Conservation (phyloP, 495 filamentous ascomycete species). For the Collariella sp. region DNA sequence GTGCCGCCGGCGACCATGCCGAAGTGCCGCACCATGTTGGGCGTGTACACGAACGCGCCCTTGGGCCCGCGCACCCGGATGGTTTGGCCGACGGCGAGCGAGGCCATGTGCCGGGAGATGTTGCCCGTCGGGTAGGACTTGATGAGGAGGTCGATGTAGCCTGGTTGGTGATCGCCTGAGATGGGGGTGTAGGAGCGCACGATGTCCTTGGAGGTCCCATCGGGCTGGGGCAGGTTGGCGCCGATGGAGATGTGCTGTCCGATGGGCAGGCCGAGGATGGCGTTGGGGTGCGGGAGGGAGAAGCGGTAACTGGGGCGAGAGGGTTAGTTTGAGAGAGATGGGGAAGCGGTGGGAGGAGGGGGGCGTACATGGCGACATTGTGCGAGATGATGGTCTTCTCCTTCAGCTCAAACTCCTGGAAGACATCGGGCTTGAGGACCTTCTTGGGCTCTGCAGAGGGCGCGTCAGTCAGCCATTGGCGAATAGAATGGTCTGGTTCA, state of each 20-base stretch:
- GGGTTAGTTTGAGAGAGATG: neutral
- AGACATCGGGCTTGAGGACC: constrained; percentile 75
- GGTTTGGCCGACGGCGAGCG: constrained; percentile 69
- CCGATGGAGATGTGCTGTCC: constrained; percentile 97
- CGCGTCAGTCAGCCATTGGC: constrained; percentile 19
- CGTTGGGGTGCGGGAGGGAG: constrained; percentile 59
- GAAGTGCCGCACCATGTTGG: constrained; percentile 87
- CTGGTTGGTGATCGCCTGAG: constrained; percentile 81
- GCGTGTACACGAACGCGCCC: constrained; percentile 92
- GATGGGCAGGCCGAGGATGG: constrained; percentile 92
- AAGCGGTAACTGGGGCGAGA: constrained; percentile 66
- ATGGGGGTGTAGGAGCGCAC: constrained; percentile 96
- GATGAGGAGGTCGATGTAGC: constrained; percentile 92
- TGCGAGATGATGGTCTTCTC: constrained; percentile 91
- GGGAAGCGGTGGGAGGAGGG: neutral
- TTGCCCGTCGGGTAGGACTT: constrained; percentile 97
- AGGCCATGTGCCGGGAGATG: constrained; percentile 84
- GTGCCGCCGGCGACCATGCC: constrained; percentile 98
- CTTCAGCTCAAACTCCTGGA: constrained; percentile 81
- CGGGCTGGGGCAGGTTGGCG: constrained; percentile 55
- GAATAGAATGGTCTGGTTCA: too few species aligned
- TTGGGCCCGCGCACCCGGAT: constrained; percentile 90
- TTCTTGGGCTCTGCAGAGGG: constrained; percentile 55
- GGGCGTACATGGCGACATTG: constrained; percentile 79
- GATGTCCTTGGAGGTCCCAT: constrained; percentile 73